Percentiles rank a stretch among this genome's conserved stretches.
Conservation (phyloP, 1,284 basidiomycete species). For the Phellopilus nigrolimitatus region DNA sequence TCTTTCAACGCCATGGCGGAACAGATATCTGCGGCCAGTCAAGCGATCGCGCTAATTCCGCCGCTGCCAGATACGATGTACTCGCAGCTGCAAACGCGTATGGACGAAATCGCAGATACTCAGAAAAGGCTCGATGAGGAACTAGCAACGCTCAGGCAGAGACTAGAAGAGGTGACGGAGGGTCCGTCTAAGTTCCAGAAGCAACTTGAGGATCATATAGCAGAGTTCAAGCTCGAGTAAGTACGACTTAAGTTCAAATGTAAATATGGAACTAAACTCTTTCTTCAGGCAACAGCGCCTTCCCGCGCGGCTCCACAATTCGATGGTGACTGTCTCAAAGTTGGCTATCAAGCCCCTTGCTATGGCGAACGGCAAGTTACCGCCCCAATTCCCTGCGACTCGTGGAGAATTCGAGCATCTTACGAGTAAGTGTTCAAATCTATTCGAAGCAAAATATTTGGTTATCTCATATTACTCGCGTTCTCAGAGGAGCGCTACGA, state of each 20-base stretch:
- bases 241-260: constrained; percentile 16
- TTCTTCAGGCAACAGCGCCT: constrained; percentile 32
- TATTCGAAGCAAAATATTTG: not conserved
- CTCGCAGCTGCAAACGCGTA: constrained; percentile 24
- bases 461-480: not conserved
- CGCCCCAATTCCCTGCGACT: constrained; percentile 34
- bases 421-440: constrained; percentile 30
- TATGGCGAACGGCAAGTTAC: constrained; percentile 33
- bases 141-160: constrained; percentile 27
- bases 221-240: constrained; percentile 34
- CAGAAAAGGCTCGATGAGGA: constrained; percentile 29
- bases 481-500: constrained; percentile 37
- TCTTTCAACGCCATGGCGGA: constrained; percentile 37
- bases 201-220: constrained; percentile 29
- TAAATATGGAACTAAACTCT: not conserved
- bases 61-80: constrained; percentile 19
- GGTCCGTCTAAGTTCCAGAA: constrained; percentile 30
- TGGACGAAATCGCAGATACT: constrained; percentile 29
- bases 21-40: constrained; percentile 38
- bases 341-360: constrained; percentile 29
- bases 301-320: constrained; percentile 34
- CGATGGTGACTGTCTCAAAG: constrained; percentile 31
- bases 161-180: constrained; percentile 24
- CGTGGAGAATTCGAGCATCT: constrained; percentile 40
- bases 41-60: constrained; percentile 32